Percentiles rank a stretch among this genome's conserved stretches.
These are phyloP conservation scores for Phialophora chinensis DNA, from an alignment of 2,329 filamentous ascomycete genomes.

Conservation along the genomic window DNA sequence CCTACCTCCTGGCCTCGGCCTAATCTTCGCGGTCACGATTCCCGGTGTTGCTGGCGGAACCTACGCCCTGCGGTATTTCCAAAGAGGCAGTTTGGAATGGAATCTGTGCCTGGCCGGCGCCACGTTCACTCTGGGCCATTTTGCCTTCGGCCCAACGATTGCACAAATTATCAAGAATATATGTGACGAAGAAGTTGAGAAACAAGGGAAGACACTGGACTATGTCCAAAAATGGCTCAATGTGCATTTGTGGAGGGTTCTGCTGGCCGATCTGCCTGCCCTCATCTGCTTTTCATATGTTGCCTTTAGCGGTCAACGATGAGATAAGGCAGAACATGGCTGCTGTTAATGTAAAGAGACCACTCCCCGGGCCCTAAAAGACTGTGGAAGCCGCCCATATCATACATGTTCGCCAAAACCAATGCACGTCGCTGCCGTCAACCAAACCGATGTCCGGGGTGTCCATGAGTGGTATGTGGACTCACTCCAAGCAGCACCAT, in stretches of 20 bases:
- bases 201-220: slow-evolving; percentile 22
- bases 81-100: slow-evolving; percentile 19
- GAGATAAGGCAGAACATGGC: not conserved
- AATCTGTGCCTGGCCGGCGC: slow-evolving; percentile 25
- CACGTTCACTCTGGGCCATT: slow-evolving; percentile 25
- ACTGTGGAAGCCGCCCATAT: not conserved
- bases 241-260: slow-evolving; percentile 26
- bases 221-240: slow-evolving; percentile 28
- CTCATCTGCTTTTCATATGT: slow-evolving; percentile 26
- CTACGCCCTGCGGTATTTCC: slow-evolving; percentile 19
- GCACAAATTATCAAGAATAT: slow-evolving; percentile 19
- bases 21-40: slow-evolving; percentile 20
- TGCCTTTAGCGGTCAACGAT: slow-evolving; percentile 10
- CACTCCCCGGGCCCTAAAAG: not conserved
- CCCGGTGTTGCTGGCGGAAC: slow-evolving; percentile 21
- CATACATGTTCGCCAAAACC: not conserved
- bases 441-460: not conserved
- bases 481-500: not conserved
- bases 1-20: slow-evolving; percentile 17
- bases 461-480: not conserved
- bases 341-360: not conserved
- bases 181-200: slow-evolving; percentile 32
- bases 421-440: not conserved
- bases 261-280: slow-evolving; percentile 27
- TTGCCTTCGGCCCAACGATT: slow-evolving; percentile 22